A percentile compares a stretch with the other conserved stretches of the same genome.
Evolutionary conservation across 2,329 filamentous ascomycete genomes (phyloP).

Genomic region (Fusarium sp.): DNA sequence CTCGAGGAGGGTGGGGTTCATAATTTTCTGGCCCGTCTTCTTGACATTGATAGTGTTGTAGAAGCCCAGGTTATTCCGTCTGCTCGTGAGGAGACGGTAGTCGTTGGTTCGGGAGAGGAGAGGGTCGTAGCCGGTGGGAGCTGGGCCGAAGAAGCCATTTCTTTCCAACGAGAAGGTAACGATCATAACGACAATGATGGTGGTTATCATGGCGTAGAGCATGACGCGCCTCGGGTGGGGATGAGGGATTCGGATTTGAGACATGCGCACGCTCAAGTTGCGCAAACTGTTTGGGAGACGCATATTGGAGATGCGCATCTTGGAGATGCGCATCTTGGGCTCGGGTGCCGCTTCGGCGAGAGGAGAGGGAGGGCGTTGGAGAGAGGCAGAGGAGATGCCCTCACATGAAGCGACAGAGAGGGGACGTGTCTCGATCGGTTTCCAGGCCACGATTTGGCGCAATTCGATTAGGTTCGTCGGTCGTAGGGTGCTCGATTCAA

Average conservation of each 20-base stretch:
- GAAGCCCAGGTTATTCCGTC: conserved; percentile 38
- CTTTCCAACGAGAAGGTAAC: conserved; percentile 19
- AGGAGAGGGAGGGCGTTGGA: not conserved
- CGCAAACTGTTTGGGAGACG: conserved; percentile 25
- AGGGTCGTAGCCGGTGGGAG: conserved; percentile 26
- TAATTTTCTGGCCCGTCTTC: conserved; percentile 41
- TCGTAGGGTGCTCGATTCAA: not conserved
- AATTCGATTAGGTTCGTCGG: not conserved
- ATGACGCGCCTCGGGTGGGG: conserved; percentile 39
- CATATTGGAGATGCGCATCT: conserved; percentile 30
- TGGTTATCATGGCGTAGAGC: conserved; percentile 24
- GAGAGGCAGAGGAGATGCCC: conserved; percentile 10
- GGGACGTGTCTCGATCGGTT: conserved; percentile 9
- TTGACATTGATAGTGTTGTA: conserved; percentile 42
- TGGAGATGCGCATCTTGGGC: conserved; percentile 28
- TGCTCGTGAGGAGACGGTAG: conserved; percentile 37
- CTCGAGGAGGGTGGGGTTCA: conserved; percentile 42
- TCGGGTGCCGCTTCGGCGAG: conserved; percentile 2
- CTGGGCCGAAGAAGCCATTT: not conserved
- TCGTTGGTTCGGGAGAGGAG: conserved; percentile 40
- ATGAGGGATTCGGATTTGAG: conserved; percentile 19
- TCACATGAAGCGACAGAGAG: conserved; percentile 17
- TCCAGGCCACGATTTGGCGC: conserved; percentile 3
- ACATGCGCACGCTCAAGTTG: conserved; percentile 18
- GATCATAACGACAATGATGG: conserved; percentile 28